Evolutionary conservation across 2,329 filamentous ascomycete genomes (phyloP).

Genomic region (Trichoderma afroharzianum): DNA sequence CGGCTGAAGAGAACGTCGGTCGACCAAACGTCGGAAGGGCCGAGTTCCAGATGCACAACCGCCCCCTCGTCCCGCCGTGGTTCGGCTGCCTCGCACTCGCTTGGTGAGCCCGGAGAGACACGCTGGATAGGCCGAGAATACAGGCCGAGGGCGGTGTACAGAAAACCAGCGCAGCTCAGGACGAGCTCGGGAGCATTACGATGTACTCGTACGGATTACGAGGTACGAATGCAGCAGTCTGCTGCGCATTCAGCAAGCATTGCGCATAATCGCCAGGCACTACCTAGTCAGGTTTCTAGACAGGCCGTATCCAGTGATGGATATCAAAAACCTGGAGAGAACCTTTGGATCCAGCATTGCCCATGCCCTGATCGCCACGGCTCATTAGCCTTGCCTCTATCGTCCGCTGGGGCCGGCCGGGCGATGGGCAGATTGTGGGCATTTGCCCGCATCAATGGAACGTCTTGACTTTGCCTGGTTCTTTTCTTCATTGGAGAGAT

Average conservation of each 20-base stretch:
- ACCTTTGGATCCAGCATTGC: not conserved
- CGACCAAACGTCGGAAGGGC: not conserved
- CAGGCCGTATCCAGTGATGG: not conserved
- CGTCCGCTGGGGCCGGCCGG: not conserved
- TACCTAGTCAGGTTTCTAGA: not conserved
- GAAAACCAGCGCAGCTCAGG: not conserved
- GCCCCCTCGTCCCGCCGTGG: not conserved
- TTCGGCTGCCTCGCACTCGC: not conserved
- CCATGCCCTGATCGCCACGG: not conserved
- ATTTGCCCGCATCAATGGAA: conserved; percentile 1
- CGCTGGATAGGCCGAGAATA: not conserved
- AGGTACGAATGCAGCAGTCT: not conserved
- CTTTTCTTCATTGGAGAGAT: not conserved
- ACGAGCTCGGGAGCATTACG: not conserved
- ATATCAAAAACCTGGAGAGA: not conserved
- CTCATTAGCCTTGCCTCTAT: not conserved
- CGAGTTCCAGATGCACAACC: not conserved
- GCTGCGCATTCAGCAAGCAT: not conserved
- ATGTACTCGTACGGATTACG: not conserved
- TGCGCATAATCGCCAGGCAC: not conserved
- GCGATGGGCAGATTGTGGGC: not conserved
- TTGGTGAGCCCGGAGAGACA: not conserved
- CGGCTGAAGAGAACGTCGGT: not conserved
- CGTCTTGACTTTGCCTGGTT: not conserved
- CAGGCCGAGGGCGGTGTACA: conserved; percentile 5